phyloP scores from a whole-genome alignment of 371 early-diverging fungal species.

The Mortierella sp. region DNA sequence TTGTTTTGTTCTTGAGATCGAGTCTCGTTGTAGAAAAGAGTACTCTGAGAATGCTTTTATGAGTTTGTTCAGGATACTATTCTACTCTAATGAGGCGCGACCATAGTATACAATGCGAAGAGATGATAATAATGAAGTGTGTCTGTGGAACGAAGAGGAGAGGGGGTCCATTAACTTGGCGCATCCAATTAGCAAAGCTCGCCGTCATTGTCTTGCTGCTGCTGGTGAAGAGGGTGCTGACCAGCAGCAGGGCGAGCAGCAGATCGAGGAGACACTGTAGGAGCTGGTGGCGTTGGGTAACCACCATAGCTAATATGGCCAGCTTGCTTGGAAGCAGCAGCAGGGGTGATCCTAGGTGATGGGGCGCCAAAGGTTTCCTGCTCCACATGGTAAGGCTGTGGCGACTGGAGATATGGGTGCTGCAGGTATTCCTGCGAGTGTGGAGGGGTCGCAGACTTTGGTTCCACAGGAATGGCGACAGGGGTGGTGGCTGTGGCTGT shows the following conservation, averaged over 20 bases:
- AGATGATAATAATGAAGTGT: too few species aligned
- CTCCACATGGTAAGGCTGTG: conserved; percentile 14
- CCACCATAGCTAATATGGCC: too few species aligned
- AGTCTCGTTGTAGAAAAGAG: too few species aligned
- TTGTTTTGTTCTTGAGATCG: too few species aligned
- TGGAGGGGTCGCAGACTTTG: too few species aligned
- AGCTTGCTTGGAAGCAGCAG: neutral
- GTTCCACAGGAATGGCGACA: neutral
- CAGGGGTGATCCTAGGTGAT: conserved; percentile 39
- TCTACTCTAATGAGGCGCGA: too few species aligned
- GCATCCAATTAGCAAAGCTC: too few species aligned
- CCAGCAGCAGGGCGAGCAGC: conserved; percentile 10
- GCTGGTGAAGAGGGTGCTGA: conserved; percentile 12
- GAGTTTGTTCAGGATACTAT: too few species aligned
- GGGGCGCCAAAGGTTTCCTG: conserved; percentile 44
- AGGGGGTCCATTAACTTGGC: too few species aligned
- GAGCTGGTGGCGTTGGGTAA: conserved; percentile 5
- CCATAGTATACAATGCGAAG: too few species aligned
- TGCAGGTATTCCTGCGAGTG: conserved; percentile 6
- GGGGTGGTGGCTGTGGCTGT: neutral
- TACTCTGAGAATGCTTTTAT: too few species aligned
- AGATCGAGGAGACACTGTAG: conserved; percentile 8
- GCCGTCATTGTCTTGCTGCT: conserved; percentile 11
- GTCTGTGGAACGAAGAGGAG: too few species aligned
- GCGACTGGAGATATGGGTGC: conserved; percentile 13